Evolutionary conservation across 176 grass and related monocot genomes (phyloP).

Genomic region (Juncus inflexus): DNA sequence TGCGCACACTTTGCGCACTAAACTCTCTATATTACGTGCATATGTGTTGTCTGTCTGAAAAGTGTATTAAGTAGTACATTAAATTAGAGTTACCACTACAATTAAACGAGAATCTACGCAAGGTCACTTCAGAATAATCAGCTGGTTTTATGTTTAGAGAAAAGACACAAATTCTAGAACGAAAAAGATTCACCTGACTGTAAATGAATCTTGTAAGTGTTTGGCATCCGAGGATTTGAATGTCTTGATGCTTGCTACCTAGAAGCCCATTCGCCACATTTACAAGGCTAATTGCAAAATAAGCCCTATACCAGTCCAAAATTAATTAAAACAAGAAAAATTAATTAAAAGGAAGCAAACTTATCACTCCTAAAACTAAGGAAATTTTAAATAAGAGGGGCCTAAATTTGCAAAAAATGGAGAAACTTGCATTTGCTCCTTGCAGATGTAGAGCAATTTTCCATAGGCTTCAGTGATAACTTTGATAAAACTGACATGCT

Average conservation of each 20-base stretch:
- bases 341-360: too few species aligned
- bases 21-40: constrained; percentile 76
- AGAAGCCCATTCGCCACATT: constrained; percentile 82
- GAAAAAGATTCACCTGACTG: constrained; percentile 53
- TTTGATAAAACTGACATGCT: constrained; percentile 74
- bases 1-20: constrained; percentile 64
- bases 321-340: background rate
- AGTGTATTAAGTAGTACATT: background rate
- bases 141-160: background rate
- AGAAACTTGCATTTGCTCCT: constrained; percentile 88
- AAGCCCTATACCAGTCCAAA: constrained; percentile 61
- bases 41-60: constrained; percentile 75
- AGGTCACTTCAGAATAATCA: background rate
- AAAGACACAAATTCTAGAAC: constrained; percentile 1
- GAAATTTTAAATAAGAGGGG: constrained; percentile 17
- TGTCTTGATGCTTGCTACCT: constrained; percentile 80
- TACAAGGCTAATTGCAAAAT: constrained; percentile 89
- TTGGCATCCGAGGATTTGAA: constrained; percentile 89
- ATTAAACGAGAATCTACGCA: constrained; percentile 12
- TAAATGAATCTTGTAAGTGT: constrained; percentile 87
- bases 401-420: background rate
- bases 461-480: constrained; percentile 91
- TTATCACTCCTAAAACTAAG: constrained; percentile 13
- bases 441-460: constrained; percentile 89
- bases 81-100: background rate